Conservation (phyloP, 1,284 basidiomycete genomes). For the Coniferiporia sulphurascens region DNA sequence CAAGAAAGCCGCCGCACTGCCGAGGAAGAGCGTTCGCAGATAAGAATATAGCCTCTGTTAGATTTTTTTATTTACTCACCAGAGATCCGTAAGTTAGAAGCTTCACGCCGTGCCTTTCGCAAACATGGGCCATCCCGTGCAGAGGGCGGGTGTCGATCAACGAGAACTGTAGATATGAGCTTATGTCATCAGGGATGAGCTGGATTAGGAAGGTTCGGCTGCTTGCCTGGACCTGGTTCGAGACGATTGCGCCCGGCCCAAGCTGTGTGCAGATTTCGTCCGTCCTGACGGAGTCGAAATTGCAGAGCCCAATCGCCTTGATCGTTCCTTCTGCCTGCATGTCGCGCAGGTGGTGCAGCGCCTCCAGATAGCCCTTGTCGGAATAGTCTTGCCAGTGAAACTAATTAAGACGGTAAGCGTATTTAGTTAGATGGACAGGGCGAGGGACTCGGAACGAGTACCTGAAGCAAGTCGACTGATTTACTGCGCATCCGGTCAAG, state of each 20-base stretch:
- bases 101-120: slow-evolving; percentile 65
- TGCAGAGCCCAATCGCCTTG: slow-evolving; percentile 66
- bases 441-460: slow-evolving; percentile 23
- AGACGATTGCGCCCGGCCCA: slow-evolving; percentile 64
- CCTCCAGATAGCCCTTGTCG: slow-evolving; percentile 61
- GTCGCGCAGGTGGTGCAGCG: slow-evolving; percentile 54
- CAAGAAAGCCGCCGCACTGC: slow-evolving; percentile 77
- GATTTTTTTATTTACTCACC: slow-evolving; percentile 37
- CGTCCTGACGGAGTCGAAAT: slow-evolving; percentile 70
- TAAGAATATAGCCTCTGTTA: background rate
- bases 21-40: background rate
- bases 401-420: slow-evolving; percentile 32
- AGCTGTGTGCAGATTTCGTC: slow-evolving; percentile 74
- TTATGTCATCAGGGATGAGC: background rate
- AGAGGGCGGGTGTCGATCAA: slow-evolving; percentile 73
- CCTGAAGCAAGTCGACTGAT: slow-evolving; percentile 69
- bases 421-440: background rate
- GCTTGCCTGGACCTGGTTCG: slow-evolving; percentile 76
- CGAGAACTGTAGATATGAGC: slow-evolving; percentile 56
- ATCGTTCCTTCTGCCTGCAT: slow-evolving; percentile 61
- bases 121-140: slow-evolving; percentile 72
- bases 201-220: background rate
- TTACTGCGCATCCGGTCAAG: slow-evolving; percentile 46
- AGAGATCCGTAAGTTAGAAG: slow-evolving; percentile 78
- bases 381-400: slow-evolving; percentile 81